phyloP scores from a whole-genome alignment of 768 basidiomycete species.

The Boletus tylopilopsis region DNA sequence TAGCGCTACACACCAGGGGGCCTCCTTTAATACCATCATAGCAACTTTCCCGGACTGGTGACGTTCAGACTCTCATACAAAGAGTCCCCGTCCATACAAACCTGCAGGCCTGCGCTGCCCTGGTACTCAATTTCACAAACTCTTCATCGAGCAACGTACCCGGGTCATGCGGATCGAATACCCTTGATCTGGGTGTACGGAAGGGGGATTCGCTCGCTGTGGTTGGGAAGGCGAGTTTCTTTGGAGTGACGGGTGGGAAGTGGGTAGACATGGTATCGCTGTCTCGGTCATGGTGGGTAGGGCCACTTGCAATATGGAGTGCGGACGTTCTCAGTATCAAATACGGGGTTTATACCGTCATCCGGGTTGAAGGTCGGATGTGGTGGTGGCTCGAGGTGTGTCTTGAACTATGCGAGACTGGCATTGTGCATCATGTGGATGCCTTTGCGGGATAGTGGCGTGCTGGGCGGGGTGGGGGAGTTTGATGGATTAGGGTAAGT shows the following conservation, averaged over 20 bases:
- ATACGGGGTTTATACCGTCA: constrained; percentile 35
- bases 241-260: constrained; percentile 40
- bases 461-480: constrained; percentile 38
- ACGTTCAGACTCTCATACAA: constrained; percentile 76
- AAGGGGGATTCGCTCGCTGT: constrained; percentile 39
- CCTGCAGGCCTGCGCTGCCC: constrained; percentile 66
- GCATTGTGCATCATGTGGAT: constrained; percentile 66
- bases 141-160: constrained; percentile 74
- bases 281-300: constrained; percentile 26
- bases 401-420: constrained; percentile 66
- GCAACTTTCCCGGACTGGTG: constrained; percentile 52
- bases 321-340: constrained; percentile 33
- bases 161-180: too few species aligned
- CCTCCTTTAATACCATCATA: constrained; percentile 47
- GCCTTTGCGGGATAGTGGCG: constrained; percentile 61
- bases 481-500: constrained; percentile 23
- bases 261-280: too few species aligned
- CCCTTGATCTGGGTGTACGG: constrained; percentile 52
- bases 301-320: constrained; percentile 46
- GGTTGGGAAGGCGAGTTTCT: constrained; percentile 35
- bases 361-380: constrained; percentile 26
- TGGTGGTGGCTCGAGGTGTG: constrained; percentile 62
- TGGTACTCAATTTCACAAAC: constrained; percentile 47
- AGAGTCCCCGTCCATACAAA: constrained; percentile 54
- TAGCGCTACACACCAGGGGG: too few species aligned